Base-by-base conservation (phyloP, 2,329 filamentous ascomycete species). In the Ambrosiella xylebori region DNA sequence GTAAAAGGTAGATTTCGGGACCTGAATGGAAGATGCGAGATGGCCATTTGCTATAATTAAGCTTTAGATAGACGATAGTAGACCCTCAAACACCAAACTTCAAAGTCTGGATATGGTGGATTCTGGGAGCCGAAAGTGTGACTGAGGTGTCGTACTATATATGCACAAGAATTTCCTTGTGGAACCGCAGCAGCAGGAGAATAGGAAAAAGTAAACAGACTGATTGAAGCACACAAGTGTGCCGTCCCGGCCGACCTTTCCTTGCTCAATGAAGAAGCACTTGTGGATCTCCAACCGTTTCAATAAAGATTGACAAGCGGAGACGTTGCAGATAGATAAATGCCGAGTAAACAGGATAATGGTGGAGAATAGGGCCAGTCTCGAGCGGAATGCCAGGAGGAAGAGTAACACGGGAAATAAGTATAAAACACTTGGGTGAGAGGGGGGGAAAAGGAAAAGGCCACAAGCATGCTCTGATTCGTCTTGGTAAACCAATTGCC, bases 401-500 rank as follows among this genome's bases (percentile, higher is more conserved):
- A 47, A 15, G 27, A 5, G 44, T 17, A 17, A 17, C 44, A 8
- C 11, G 44, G 44, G 44, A 47, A 47, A 47, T 47, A 47, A 47
- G 44, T 47, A 47, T 47, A 47, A 47, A 47, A 47, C n/a, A 47
- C n/a, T 13, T 17, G 12, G 44, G 44, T 5, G n/a, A 47, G n/a
- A 47, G n/a, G 19, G 11, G 19, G 3, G 19, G 1, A 47, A 15
- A 15, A 17, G n/a, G 12, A 53, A 53, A 38, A 53, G 36, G 35
- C 40, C 36, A 53, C 51, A 53, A 39, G 13, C 51, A 19, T 53
- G 51, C 51, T 53, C 51, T 36, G 35, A 53, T 53, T 53, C 51
- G 27, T 53, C 51, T 53, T 36, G 11, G 11, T 47, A 15, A 8
- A 13, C 19, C 19, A 3, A 17, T 17, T 15, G 19, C 13, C 13